Base-by-base conservation (phyloP, 2,329 filamentous ascomycete genomes). In the Pseudonectria foliicola region DNA sequence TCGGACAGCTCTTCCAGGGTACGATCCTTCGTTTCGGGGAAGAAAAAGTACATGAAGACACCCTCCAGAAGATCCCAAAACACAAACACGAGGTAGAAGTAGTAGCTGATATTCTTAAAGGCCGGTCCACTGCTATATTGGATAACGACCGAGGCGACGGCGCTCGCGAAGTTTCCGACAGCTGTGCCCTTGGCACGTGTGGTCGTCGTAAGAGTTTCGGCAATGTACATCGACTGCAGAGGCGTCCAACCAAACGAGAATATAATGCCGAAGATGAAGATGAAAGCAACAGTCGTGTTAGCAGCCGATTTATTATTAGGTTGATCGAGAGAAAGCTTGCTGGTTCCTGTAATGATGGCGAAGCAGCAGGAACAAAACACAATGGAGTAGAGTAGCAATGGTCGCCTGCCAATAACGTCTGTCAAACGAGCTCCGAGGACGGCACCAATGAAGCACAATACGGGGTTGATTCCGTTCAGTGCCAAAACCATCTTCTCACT, bases 1-100 rank as follows among this genome's bases (percentile, higher is more conserved):
- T 67, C 66, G 7, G 68, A 66, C 36, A 75, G 45, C 45, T 76
- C 71, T 52, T 76, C 72, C 16, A 76, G 58, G 11, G 70, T 67
- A 5, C 62, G 49, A 6, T 61, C 61, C 37, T 67, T 67, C 5
- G 65, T 68, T 42, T 67, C 64, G 0, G 62, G 63, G 44, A 65
- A 74, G 39, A 71, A 64, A 42, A 74, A 67, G 45, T 70, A 76
- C 23, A 68, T 65, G 12, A 67, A 41, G 0, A 40, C 52, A 6
- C 50, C 57, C 40, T 68, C 63, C 7, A 65, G 34, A 12, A 66
- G 34, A n/a, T 67, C 61, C 64, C 64, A 68, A 32, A 62, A 61
- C 1, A 67, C 54, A 37, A 67, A 65, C 6, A 67, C 57, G 0
- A 64, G 51, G 38, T 67, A 68, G 34, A 67, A 66, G 37, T 64